phyloP scores from a whole-genome alignment of 2,329 filamentous ascomycete species.

The Hawksworthiomyces lignivorus region DNA sequence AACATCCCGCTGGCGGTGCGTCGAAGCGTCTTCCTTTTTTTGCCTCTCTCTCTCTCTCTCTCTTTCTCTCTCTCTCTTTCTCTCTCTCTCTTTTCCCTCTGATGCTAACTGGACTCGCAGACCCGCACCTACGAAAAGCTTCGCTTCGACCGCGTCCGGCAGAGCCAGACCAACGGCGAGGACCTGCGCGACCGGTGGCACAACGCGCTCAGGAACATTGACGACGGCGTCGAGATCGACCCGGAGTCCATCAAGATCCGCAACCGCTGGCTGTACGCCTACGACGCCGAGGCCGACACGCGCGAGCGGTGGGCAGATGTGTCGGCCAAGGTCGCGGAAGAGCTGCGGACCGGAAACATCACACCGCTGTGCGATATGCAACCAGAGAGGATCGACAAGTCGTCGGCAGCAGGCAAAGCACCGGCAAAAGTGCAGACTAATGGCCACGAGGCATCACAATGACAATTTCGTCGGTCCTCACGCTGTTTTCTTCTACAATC shows the following conservation, averaged over 20 bases:
- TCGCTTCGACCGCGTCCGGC: conserved; percentile 30
- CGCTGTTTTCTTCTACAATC: no score
- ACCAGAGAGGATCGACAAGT: background rate
- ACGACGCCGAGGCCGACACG: conserved; percentile 38
- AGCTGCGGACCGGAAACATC: conserved; percentile 28
- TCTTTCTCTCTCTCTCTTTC: no score
- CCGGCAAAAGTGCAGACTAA: no score
- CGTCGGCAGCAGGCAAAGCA: no score
- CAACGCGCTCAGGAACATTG: conserved; percentile 32
- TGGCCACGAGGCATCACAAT: no score
- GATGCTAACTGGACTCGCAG: no score
- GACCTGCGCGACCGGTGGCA: conserved; percentile 37
- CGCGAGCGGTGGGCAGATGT: conserved; percentile 32
- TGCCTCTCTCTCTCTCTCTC: no score
- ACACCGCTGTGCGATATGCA: conserved; percentile 26
- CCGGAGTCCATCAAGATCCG: conserved; percentile 38
- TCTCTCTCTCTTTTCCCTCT: no score
- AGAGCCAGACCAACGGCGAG: conserved; percentile 35
- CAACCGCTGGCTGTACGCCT: conserved; percentile 39
- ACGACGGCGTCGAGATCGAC: conserved; percentile 34
- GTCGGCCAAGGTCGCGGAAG: conserved; percentile 27
- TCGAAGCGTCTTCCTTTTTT: no score
- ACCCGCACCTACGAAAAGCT: conserved; percentile 36
- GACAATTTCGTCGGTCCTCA: no score
- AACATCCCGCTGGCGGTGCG: conserved; percentile 13